A percentile compares a stretch with the other conserved stretches of the same genome.
These are phyloP conservation scores for Turnera subulata DNA, from an alignment of 345 rosid genomes.

Conservation along the genomic window DNA sequence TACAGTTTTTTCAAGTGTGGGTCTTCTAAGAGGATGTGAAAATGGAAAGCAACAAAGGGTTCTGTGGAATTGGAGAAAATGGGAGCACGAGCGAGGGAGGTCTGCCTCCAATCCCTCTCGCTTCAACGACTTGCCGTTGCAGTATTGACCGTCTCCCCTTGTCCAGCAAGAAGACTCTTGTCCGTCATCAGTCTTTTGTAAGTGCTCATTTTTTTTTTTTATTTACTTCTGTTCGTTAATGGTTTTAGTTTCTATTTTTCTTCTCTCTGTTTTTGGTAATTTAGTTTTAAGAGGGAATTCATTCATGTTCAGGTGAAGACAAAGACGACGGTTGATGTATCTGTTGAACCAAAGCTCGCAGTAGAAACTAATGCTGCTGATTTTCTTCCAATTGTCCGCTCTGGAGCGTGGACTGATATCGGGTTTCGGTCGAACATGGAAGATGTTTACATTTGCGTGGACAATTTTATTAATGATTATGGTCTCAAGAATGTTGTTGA, in stretches of 20 bases:
- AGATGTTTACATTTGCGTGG: slow-evolving; percentile 65
- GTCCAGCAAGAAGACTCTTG: slow-evolving; percentile 52
- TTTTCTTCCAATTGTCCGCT: slow-evolving; percentile 61
- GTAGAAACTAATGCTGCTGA: slow-evolving; percentile 33
- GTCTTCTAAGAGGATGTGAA: slow-evolving; percentile 25
- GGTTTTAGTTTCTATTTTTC: too few species aligned
- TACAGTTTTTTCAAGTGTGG: background rate
- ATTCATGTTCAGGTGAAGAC: slow-evolving; percentile 52
- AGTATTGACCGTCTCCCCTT: slow-evolving; percentile 27
- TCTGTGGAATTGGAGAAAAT: slow-evolving; percentile 33
- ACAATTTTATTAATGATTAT: slow-evolving; percentile 48
- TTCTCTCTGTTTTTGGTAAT: background rate
- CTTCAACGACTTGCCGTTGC: slow-evolving; percentile 20
- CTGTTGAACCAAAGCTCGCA: slow-evolving; percentile 34
- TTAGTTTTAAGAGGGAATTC: too few species aligned
- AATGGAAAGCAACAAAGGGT: slow-evolving; percentile 59
- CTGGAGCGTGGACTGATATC: slow-evolving; percentile 80
- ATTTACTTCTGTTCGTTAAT: too few species aligned
- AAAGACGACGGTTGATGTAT: slow-evolving; percentile 32
- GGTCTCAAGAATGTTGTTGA: slow-evolving; percentile 36
- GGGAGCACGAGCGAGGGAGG: slow-evolving; percentile 52
- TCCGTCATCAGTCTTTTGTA: slow-evolving; percentile 73
- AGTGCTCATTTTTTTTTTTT: slow-evolving; percentile 23
- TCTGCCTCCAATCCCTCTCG: slow-evolving; percentile 61
- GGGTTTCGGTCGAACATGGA: slow-evolving; percentile 80